Percentiles rank a stretch among this genome's conserved stretches.
These are phyloP conservation scores for Parastagonospora avenae DNA, from an alignment of 2,329 filamentous ascomycete genomes.

Conservation along the genomic window DNA sequence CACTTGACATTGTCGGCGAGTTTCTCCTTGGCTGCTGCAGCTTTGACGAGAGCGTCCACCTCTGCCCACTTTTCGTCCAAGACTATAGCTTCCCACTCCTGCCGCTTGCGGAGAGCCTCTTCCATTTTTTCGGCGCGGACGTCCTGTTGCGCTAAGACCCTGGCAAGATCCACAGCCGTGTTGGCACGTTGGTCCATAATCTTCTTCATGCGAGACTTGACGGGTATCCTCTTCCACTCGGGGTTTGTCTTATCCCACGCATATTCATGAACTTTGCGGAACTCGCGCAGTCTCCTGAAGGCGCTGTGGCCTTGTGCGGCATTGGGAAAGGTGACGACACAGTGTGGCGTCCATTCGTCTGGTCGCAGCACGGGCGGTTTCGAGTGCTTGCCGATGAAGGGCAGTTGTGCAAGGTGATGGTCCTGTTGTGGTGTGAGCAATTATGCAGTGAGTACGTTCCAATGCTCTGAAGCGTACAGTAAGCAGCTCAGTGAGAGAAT, in stretches of 20 bases:
- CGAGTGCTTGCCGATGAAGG: constrained; percentile 69
- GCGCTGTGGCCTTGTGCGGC: constrained; percentile 57
- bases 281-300: constrained; percentile 65
- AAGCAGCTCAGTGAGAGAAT: constrained; percentile 63
- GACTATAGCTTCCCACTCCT: constrained; percentile 16
- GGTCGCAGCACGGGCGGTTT: constrained; percentile 62
- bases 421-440: constrained; percentile 41
- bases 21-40: constrained; percentile 16
- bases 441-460: not conserved
- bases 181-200: constrained; percentile 71
- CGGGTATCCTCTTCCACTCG: constrained; percentile 51
- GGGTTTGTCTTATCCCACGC: constrained; percentile 52
- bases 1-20: constrained; percentile 27
- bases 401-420: constrained; percentile 62
- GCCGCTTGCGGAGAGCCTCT: constrained; percentile 18
- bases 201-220: constrained; percentile 57
- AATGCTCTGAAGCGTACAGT: constrained; percentile 51
- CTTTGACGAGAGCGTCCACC: constrained; percentile 26
- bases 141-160: constrained; percentile 58
- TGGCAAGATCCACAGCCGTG: constrained; percentile 64
- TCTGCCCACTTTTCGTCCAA: constrained; percentile 32
- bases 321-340: constrained; percentile 61
- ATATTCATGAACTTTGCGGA: constrained; percentile 63
- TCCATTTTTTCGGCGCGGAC: constrained; percentile 33
- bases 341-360: constrained; percentile 67